These are phyloP conservation scores for Raphidocelis subcapitata DNA, from an alignment of 139 green algal species.

Conservation along the genomic window DNA sequence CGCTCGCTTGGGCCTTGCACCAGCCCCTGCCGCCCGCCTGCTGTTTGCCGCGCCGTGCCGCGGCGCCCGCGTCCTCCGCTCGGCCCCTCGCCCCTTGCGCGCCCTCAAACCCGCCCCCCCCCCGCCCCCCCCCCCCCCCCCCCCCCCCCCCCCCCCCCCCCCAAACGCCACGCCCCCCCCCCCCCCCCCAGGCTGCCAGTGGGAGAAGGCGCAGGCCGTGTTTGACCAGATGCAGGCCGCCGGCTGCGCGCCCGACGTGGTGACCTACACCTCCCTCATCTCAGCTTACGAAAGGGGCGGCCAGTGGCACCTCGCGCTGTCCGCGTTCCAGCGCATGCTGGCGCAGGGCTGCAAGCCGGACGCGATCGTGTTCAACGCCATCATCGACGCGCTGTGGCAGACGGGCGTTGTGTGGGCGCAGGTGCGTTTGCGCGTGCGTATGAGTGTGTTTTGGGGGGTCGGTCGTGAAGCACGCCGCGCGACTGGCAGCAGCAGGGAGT, in stretches of 20 bases:
- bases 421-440: too few relatives aligned
- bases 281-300: conserved; percentile 69
- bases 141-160: not conserved
- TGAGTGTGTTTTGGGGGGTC: too few relatives aligned
- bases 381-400: conserved; percentile 83
- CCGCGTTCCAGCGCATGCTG: conserved; percentile 58
- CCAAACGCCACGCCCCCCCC: not conserved
- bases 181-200: conserved; percentile 51
- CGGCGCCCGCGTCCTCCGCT: too few relatives aligned
- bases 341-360: conserved; percentile 60
- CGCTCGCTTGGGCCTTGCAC: not conserved
- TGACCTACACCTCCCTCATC: conserved; percentile 87
- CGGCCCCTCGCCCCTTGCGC: too few relatives aligned
- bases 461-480: too few relatives aligned
- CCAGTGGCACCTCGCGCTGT: conserved; percentile 60
- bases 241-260: conserved; percentile 75
- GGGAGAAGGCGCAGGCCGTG: conserved; percentile 70
- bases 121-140: not conserved
- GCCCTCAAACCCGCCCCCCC: too few relatives aligned
- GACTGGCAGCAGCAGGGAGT: too few relatives aligned
- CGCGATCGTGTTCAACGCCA: conserved; percentile 83
- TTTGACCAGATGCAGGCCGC: conserved; percentile 73
- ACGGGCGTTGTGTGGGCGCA: conserved; percentile 79
- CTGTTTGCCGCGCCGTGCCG: too few relatives aligned
- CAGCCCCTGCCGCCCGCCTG: too few relatives aligned